Percentiles rank a stretch among this genome's conserved stretches.
These are phyloP conservation scores for Avena atlantica DNA, from an alignment of 176 grass and related monocot species.

Conservation along the genomic window DNA sequence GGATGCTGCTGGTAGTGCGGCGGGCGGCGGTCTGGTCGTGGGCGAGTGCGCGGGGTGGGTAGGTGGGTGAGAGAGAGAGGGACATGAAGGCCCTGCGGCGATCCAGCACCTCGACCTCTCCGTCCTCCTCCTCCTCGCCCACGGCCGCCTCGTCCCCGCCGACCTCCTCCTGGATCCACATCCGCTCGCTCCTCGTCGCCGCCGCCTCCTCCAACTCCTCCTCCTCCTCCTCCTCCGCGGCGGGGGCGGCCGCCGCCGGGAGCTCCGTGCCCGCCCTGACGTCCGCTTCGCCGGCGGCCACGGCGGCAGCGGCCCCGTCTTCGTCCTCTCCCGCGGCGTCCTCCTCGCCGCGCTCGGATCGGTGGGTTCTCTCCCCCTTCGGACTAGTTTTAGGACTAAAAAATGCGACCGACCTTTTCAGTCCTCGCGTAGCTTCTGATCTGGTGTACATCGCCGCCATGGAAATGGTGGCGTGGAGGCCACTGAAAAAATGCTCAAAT, in stretches of 20 bases:
- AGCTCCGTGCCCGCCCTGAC: conserved; percentile 42
- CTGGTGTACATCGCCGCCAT: conserved; percentile 25
- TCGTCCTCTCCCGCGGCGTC: conserved; percentile 47
- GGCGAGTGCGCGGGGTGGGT: not conserved
- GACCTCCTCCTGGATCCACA: conserved; percentile 86
- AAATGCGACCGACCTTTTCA: conserved; percentile 25
- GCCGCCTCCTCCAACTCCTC: conserved; percentile 58
- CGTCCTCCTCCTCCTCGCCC: conserved; percentile 68
- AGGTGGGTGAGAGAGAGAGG: conserved; percentile 38
- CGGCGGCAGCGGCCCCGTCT: conserved; percentile 26
- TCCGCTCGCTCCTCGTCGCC: conserved; percentile 84
- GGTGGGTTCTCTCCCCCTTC: conserved; percentile 44
- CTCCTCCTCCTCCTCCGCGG: conserved; percentile 32
- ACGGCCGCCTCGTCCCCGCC: conserved; percentile 71
- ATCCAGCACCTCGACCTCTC: conserved; percentile 71
- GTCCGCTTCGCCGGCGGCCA: conserved; percentile 23
- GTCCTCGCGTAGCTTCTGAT: conserved; percentile 33
- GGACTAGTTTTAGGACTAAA: conserved; percentile 32
- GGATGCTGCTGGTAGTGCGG: conserved; percentile 37
- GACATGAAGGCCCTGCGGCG: conserved; percentile 92
- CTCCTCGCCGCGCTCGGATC: conserved; percentile 74
- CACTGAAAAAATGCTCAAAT: not conserved
- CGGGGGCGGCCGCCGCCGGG: conserved; percentile 22
- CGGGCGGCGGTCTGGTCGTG: not conserved
- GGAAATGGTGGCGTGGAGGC: conserved; percentile 24